These are phyloP conservation scores for Chenopodium formosanum DNA, from an alignment of 148 eudicot species.

Conservation along the genomic window DNA sequence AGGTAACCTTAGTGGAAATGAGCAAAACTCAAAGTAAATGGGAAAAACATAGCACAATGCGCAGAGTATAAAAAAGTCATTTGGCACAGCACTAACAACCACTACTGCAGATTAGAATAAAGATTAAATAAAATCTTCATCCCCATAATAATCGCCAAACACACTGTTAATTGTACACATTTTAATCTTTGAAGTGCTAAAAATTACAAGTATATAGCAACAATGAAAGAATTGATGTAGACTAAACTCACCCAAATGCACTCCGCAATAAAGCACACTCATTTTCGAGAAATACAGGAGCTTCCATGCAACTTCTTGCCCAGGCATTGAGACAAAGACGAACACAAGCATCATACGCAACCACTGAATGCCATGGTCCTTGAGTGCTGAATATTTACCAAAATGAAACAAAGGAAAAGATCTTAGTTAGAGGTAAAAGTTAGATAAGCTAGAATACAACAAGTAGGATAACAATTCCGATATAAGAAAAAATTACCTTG, in stretches of 20 bases:
- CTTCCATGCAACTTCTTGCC: conserved; percentile 93
- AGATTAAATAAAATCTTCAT: not conserved
- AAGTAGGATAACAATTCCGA: not conserved
- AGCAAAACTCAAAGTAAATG: not conserved
- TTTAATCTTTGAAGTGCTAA: not conserved
- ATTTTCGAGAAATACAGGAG: conserved; percentile 84
- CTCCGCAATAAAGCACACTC: conserved; percentile 79
- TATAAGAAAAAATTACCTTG: conserved; percentile 55
- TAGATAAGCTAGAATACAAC: not conserved
- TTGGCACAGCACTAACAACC: not conserved
- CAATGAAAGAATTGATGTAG: not conserved
- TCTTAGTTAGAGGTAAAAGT: not conserved
- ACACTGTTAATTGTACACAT: not conserved
- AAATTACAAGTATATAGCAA: not conserved
- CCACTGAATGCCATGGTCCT: conserved; percentile 85
- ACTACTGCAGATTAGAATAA: not conserved
- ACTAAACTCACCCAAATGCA: conserved; percentile 69
- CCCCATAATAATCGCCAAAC: not conserved
- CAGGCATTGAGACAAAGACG: conserved; percentile 96
- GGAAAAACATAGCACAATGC: not conserved
- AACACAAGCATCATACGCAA: conserved; percentile 95
- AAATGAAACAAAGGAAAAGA: not conserved
- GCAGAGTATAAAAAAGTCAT: not conserved
- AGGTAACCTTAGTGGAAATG: not conserved
- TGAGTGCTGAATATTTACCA: conserved; percentile 60